Base-by-base conservation (phyloP, 1,139 yeast genomes). In the Entelexis sorbosivorans region DNA sequence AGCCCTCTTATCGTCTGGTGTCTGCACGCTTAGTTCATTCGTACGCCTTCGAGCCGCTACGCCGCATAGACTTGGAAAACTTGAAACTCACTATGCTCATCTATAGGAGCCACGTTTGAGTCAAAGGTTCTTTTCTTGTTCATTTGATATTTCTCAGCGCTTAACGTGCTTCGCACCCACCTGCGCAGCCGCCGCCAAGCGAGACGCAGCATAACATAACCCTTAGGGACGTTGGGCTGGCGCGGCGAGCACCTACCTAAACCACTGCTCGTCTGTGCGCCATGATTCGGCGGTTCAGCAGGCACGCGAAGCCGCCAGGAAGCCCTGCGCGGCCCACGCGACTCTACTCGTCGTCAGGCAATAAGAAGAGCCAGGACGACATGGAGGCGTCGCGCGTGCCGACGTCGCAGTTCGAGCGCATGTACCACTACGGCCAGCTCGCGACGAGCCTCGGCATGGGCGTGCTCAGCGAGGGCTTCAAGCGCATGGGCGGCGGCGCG, bases 401-500 rank as follows among this genome's bases (percentile, higher is more conserved):
- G 3, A 74, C 93, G 20, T 77, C 95, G 1, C 76, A 96, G 61
- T 68, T 91, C 34, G 87, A 89, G 17, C 74, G 99, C 56, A 73
- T 91, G 49, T 86, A 88, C 64, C 98, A 91, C 66, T 91, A 89
- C 64, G 97, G 98, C 6, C 73, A 87, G 2, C 71, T 91, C 44
- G 98, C 97, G 1, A 95, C 97, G 0, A 88, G 93, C 1, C 79
- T 91, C 64, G 95, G 96, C 1, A 60, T 86, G 24, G 91, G 94
- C 35, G 93, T 87, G 35, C 80, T 95, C 1, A 72, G 79, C 28
- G 94, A 88, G 60, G 83, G 94, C 2, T 65, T 89, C 48, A 76
- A 81, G 54, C 79, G 88, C 47, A 61, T 74, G 5, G 72, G 82
- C n/a, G 69, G 77, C 8, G 50, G 68, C 80, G 67, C 32, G 16